Conservation (phyloP, 345 rosid species). For the Salix koriyanagi region DNA sequence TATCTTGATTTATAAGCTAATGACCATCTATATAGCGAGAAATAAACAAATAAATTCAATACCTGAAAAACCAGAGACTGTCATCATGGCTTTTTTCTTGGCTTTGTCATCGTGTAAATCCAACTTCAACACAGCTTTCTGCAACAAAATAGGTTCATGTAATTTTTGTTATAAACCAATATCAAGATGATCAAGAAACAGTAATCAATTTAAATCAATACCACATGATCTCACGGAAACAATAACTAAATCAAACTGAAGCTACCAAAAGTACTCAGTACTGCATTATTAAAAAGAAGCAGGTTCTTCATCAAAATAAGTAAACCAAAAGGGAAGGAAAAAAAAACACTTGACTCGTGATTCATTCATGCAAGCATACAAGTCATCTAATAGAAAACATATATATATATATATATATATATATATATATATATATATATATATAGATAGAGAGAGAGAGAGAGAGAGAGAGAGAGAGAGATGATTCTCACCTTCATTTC, state of each 20-base stretch:
- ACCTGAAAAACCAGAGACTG: slow-evolving; percentile 32
- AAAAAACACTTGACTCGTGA: background rate
- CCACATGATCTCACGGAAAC: background rate
- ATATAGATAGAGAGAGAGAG: too few relatives aligned
- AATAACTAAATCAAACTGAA: too few relatives aligned
- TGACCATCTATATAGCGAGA: background rate
- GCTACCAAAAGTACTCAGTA: too few relatives aligned
- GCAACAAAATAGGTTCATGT: background rate
- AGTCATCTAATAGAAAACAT: too few relatives aligned
- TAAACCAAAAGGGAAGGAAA: too few relatives aligned
- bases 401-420: too few relatives aligned
- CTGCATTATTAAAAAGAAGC: too few relatives aligned
- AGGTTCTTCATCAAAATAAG: too few relatives aligned
- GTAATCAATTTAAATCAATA: too few relatives aligned
- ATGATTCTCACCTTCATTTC: too few relatives aligned
- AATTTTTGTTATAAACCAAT: background rate
- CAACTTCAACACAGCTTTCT: slow-evolving; percentile 26
- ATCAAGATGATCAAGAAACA: background rate
- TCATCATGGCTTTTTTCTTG: slow-evolving; percentile 35
- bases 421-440: too few relatives aligned
- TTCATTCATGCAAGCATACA: too few relatives aligned
- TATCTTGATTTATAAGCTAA: background rate
- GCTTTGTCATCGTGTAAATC: slow-evolving; percentile 20
- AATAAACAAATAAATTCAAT: background rate
- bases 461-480: background rate